Evolutionary conservation across 306 rosid species (phyloP).

Genomic region (Cicer arietinum): DNA sequence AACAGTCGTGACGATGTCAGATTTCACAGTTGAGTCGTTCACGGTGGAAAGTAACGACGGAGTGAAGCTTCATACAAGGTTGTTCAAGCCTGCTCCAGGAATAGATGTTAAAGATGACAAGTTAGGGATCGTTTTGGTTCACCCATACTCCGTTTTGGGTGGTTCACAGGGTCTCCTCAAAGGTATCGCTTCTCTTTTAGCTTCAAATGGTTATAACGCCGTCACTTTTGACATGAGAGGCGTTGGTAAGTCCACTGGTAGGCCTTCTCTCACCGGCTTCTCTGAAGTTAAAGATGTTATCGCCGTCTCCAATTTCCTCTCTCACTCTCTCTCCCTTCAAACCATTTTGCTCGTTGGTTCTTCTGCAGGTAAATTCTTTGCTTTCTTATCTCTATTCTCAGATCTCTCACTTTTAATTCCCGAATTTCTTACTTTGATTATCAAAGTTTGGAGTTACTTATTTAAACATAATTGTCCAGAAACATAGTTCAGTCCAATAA

Average conservation of each 20-base stretch:
- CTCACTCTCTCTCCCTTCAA: conserved; percentile 42
- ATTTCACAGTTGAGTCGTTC: no score
- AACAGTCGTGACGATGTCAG: no score
- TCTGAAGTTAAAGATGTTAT: conserved; percentile 79
- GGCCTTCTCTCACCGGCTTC: conserved; percentile 80
- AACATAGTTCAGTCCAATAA: no score
- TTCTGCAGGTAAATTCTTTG: conserved; percentile 71
- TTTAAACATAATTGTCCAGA: no score
- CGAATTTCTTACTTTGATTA: no score
- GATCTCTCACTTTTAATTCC: conserved; percentile 46
- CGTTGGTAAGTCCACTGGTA: conserved; percentile 78
- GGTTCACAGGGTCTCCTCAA: conserved; percentile 85
- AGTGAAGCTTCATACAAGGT: conserved; percentile 68
- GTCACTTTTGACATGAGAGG: conserved; percentile 92
- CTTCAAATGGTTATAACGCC: conserved; percentile 62
- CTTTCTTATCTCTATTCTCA: neutral
- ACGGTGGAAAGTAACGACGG: conserved; percentile 69
- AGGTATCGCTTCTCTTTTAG: conserved; percentile 83
- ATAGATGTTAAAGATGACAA: conserved; percentile 37
- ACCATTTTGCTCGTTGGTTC: conserved; percentile 78
- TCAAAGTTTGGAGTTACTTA: neutral
- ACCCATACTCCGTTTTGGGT: conserved; percentile 88
- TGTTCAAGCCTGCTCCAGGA: conserved; percentile 61
- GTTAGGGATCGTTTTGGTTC: conserved; percentile 77
- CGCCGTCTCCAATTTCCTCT: conserved; percentile 73